Base-by-base conservation (phyloP, 148 eudicot species). In the Silene conica region DNA sequence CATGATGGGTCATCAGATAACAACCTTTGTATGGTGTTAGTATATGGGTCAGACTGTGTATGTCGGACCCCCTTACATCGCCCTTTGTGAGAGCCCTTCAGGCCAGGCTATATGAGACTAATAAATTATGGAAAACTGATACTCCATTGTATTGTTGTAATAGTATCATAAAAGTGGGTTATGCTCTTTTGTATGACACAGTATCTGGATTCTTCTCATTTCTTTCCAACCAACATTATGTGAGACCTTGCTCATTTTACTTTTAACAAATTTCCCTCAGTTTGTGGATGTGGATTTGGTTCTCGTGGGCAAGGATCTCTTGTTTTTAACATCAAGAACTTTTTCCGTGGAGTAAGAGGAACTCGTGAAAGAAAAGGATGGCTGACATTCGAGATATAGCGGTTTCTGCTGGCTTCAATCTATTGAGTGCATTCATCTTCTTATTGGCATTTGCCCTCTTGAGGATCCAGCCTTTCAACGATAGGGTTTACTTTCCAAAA, bases 401-500 rank as follows among this genome's bases (percentile, higher is more conserved):
- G 41, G 83, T 92, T 74, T 82, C 99, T 18, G 99, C 99, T 46
- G 96, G 80, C 54, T 78, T 92, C 65, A 95, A 92, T 83, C 80
- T 92, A 50, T 63, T 92, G 45, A 85, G 73, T 81, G 97, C 97
- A 64, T 38, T 92, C 25, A 50, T 90, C 77, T 95, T 95, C 85
- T 82, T 95, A 25, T 67, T 95, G 75, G 97, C 91, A 23, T 95
- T 92, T 83, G 99, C 99, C 1, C 22, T 95, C 12, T 78, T 95
- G 73, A 86, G 99, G 78, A 91, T 95, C 77, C 99, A 92, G 72
- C 97, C 98, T 67, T 86, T 94, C 85, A 94, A 94, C 73, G 98
- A 94, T 72, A 85, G 98, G 76, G 98, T 94, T 34, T 94, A 94
- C 85, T 94, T 94, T 74, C 97, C 98, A 25, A 94, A 94, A 83